Base-by-base conservation (phyloP, 1,284 basidiomycete genomes). In the Fomitopsis pinicola region DNA sequence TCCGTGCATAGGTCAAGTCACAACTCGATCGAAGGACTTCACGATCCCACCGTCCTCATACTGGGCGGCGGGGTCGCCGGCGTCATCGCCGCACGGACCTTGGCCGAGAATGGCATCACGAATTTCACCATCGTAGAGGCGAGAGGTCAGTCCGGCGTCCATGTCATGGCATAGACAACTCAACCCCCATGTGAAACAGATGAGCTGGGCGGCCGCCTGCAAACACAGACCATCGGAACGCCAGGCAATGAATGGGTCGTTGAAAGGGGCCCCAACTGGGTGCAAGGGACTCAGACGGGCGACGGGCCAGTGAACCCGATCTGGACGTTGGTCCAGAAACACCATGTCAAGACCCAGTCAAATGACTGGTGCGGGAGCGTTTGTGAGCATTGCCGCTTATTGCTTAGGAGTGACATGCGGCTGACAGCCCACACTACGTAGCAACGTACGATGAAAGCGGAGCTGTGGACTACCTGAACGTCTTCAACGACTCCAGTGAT, bases 41-140 rank as follows among this genome's bases (percentile, higher is more conserved):
- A 40, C 19, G 62, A 73, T 26, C 68, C 69, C 1, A 73, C 69
- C 1, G 78, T 82, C 10, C 75, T 83, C 52, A 81, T 84, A 60
- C 75, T 84, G 15, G 87, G 88, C 7, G 87, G 84, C 42, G 87
- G 88, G 2, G 82, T 89, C 45, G 71, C 88, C 2, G 88, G 88
- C 15, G 76, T 89, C 57, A 84, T 86, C 54, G 83, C 85, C 14
- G 87, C 88, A 3, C 82, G 83, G 12, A 83, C 85, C 0, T 76
- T 90, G 9, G 77, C 84, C 57, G 72, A 77, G 36, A 72, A 79
- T 22, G 85, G 84, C 12, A 76, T 88, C 62, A 67, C 79, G 35
- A 77, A 86, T 67, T 87, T 86, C 67, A 64, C 83, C 52, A 78
- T 90, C 56, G 69, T 89, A 9, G 88, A 90, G 61, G 87, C 79